Evolutionary conservation across 352 stramenopile genomes (phyloP).

Genomic region (Phytophthora megakarya): DNA sequence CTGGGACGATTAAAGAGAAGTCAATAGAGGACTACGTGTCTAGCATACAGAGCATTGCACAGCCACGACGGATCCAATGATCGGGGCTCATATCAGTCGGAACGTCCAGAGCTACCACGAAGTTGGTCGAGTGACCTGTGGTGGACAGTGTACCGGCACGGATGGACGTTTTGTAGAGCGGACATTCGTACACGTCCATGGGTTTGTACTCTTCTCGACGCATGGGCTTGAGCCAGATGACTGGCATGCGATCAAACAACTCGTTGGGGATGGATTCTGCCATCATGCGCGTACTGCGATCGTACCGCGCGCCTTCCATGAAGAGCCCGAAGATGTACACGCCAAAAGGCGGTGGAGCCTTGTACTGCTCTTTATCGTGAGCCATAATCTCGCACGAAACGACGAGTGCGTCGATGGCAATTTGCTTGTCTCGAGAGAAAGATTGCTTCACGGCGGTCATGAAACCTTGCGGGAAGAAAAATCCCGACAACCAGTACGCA

Average conservation of each 20-base stretch:
- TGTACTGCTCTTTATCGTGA: constrained; percentile 76
- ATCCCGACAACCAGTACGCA: constrained; percentile 92
- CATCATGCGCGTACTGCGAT: constrained; percentile 74
- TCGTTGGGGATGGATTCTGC: constrained; percentile 89
- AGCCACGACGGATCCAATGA: constrained; percentile 94
- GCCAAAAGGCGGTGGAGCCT: constrained; percentile 68
- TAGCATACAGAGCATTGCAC: constrained; percentile 94
- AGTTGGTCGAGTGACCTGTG: constrained; percentile 94
- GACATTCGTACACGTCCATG: constrained; percentile 87
- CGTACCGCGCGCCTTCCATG: constrained; percentile 94
- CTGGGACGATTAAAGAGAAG: constrained; percentile 20
- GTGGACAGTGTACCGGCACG: constrained; percentile 91
- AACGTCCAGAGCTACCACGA: constrained; percentile 89
- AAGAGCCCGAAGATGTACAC: constrained; percentile 95
- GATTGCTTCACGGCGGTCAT: constrained; percentile 95
- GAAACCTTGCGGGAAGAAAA: constrained; percentile 97
- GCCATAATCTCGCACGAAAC: constrained; percentile 85
- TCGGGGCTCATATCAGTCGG: constrained; percentile 82
- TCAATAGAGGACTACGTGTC: constrained; percentile 79
- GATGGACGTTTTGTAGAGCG: constrained; percentile 94
- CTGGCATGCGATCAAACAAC: constrained; percentile 91
- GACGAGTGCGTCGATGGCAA: constrained; percentile 92
- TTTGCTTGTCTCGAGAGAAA: constrained; percentile 88
- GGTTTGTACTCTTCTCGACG: constrained; percentile 75
- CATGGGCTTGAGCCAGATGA: constrained; percentile 92